Percentiles rank a stretch among this genome's conserved stretches.
Conservation (phyloP, 345 rosid species). For the Arabis alpina region DNA sequence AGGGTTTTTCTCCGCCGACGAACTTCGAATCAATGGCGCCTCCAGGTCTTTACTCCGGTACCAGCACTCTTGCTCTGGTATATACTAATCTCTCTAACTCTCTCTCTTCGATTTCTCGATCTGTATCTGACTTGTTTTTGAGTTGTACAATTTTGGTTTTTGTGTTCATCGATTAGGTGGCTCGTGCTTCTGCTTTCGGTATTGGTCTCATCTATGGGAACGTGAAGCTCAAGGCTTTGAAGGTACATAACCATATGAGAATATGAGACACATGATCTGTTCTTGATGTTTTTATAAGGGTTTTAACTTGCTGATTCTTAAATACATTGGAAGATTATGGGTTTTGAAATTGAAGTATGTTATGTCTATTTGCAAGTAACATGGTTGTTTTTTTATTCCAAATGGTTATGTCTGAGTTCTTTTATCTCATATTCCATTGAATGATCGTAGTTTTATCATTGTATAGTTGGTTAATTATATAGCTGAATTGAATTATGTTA, state of each 20-base stretch:
- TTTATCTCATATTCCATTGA: constrained; percentile 13
- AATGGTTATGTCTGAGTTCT: not conserved
- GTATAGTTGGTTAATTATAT: not conserved
- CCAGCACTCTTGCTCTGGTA: constrained; percentile 81
- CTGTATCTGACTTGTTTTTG: constrained; percentile 29
- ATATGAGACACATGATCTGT: not conserved
- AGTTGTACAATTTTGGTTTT: constrained; percentile 12
- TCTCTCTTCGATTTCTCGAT: constrained; percentile 26
- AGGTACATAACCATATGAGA: constrained; percentile 41
- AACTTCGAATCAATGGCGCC: constrained; percentile 51
- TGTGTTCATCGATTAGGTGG: constrained; percentile 51
- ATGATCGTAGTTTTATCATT: constrained; percentile 9
- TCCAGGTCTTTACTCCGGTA: constrained; percentile 83
- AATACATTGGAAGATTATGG: not conserved
- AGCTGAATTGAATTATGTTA: not conserved
- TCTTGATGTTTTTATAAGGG: not conserved
- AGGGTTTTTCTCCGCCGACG: constrained; percentile 39
- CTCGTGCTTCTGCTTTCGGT: constrained; percentile 72
- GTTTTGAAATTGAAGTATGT: not conserved
- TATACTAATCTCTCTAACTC: not conserved
- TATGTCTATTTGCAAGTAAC: constrained; percentile 1
- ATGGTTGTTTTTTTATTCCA: not conserved
- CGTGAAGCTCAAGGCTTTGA: constrained; percentile 69
- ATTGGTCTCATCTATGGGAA: constrained; percentile 66
- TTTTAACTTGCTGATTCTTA: not conserved